Conservation (phyloP, 768 basidiomycete species). For the Pleurotus salmoneostramineus region DNA sequence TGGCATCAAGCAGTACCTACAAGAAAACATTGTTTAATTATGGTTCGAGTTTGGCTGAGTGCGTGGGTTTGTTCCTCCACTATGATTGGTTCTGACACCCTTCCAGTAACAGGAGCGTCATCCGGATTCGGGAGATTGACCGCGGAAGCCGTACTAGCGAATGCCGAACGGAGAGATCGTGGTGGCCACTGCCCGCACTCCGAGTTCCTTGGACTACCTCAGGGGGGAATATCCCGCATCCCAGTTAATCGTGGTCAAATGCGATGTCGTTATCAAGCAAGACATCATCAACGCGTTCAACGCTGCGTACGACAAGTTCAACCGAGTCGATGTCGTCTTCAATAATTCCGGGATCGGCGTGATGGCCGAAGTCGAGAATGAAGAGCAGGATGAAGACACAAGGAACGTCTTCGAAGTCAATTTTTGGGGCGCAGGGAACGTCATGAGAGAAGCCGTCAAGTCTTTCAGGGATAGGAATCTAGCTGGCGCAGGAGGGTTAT, state of each 20-base stretch:
- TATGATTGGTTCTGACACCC: background rate
- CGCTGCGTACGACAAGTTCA: conserved; percentile 6
- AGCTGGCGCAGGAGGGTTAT: conserved; percentile 27
- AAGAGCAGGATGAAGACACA: conserved; percentile 15
- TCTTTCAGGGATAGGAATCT: conserved; percentile 34
- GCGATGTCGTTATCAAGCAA: conserved; percentile 29
- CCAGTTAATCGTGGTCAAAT: conserved; percentile 27
- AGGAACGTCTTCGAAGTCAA: conserved; percentile 18
- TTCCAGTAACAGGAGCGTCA: conserved; percentile 10
- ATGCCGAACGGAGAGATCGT: conserved; percentile 35
- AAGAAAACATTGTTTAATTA: background rate
- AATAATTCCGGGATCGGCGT: conserved; percentile 13
- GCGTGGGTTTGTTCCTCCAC: background rate
- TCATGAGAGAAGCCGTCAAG: conserved; percentile 24
- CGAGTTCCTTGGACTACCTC: conserved; percentile 25
- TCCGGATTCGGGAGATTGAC: conserved; percentile 33
- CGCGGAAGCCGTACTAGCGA: conserved; percentile 25
- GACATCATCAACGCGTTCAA: conserved; percentile 12
- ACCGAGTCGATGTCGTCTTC: conserved; percentile 14
- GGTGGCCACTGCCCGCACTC: conserved; percentile 33
- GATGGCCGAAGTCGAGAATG: conserved; percentile 20
- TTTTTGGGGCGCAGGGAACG: conserved; percentile 24
- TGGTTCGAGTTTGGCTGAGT: background rate
- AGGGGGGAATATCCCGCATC: conserved; percentile 18
- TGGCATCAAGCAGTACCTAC: too few species aligned